Conservation (phyloP, 495 filamentous ascomycete species). For the Amphirosellinia nigrospora region DNA sequence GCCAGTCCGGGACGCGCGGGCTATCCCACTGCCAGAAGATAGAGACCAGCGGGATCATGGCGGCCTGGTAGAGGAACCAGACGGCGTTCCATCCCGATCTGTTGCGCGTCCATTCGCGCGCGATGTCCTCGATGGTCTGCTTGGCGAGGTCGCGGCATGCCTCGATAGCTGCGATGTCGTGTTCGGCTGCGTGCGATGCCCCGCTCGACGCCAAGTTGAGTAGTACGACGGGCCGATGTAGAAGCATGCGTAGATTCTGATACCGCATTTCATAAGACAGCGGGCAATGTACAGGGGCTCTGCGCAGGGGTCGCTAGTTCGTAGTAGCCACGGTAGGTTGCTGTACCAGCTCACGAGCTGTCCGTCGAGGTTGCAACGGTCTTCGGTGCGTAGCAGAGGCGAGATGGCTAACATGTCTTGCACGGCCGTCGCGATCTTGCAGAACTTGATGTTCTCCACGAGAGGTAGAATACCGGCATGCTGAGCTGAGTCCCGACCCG, state of each 20-base stretch:
- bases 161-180: constrained; percentile 70
- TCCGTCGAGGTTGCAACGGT: constrained; percentile 67
- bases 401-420: constrained; percentile 76
- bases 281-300: constrained; percentile 72
- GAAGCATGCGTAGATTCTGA: constrained; percentile 77
- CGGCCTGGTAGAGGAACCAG: constrained; percentile 83
- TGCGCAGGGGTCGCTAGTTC: constrained; percentile 71
- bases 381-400: constrained; percentile 68
- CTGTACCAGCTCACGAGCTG: constrained; percentile 76
- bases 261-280: constrained; percentile 83
- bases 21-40: constrained; percentile 70
- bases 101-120: constrained; percentile 69
- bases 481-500: constrained; percentile 57
- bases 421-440: constrained; percentile 77
- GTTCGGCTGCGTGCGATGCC: constrained; percentile 65
- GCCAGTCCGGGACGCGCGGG: constrained; percentile 59
- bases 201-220: constrained; percentile 73
- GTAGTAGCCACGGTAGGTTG: constrained; percentile 72
- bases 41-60: constrained; percentile 76
- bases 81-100: constrained; percentile 83
- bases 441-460: constrained; percentile 79
- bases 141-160: constrained; percentile 73
- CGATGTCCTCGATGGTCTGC: constrained; percentile 73
- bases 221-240: constrained; percentile 76
- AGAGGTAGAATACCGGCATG: constrained; percentile 71